Percentiles rank a stretch among this genome's conserved stretches.
phyloP scores from a whole-genome alignment of 148 eudicot genomes.

The Talinum fruticosum region DNA sequence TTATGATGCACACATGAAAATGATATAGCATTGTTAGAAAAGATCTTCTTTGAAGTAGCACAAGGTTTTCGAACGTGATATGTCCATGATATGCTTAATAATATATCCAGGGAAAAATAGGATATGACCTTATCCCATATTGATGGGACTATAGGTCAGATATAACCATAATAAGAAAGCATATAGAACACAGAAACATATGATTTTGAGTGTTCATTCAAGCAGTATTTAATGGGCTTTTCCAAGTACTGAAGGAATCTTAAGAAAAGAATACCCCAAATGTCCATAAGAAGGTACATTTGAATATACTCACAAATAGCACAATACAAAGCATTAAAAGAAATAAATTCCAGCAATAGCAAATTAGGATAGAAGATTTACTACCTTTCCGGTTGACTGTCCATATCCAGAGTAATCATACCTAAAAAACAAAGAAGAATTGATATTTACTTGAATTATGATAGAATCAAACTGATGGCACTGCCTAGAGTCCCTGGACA shows the following conservation, averaged over 20 bases:
- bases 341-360: neutral
- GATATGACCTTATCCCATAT: neutral
- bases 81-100: neutral
- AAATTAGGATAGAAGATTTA: neutral
- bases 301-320: neutral
- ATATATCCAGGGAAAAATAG: neutral
- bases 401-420: slow-evolving; percentile 99
- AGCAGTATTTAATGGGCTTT: neutral
- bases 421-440: slow-evolving; percentile 34
- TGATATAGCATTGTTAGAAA: neutral
- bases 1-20: neutral
- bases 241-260: neutral
- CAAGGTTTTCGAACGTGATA: slow-evolving; percentile 3
- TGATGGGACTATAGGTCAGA: neutral
- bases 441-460: neutral
- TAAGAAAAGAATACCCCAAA: neutral
- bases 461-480: too few species aligned
- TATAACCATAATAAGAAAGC: neutral
- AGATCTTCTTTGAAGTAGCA: neutral
- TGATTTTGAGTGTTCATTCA: neutral
- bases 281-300: neutral
- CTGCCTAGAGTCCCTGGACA: too few species aligned
- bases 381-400: slow-evolving; percentile 95
- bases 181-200: neutral
- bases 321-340: neutral